These are phyloP conservation scores for Solanum okadae DNA, from an alignment of 257 asterid species.

Conservation along the genomic window DNA sequence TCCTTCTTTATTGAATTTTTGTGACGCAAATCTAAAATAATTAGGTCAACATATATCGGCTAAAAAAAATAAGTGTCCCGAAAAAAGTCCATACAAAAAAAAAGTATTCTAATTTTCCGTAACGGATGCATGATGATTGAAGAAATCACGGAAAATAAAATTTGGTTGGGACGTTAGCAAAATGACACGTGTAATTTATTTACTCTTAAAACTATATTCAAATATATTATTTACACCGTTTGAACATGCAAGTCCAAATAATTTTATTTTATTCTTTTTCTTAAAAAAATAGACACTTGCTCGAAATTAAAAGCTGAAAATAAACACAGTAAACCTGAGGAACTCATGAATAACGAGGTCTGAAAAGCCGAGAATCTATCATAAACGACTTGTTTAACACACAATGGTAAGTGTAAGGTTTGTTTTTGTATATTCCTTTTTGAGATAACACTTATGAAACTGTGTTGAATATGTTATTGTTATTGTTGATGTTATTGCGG, in stretches of 20 bases:
- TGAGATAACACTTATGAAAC: too few species aligned
- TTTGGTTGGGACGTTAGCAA: neutral
- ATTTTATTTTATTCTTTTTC: neutral
- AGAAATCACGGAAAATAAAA: neutral
- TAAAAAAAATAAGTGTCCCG: too few species aligned
- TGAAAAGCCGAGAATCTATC: neutral
- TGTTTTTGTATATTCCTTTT: neutral
- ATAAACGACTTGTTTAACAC: fast-evolving
- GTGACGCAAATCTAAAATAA: neutral
- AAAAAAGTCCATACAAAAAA: too few species aligned
- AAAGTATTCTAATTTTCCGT: neutral
- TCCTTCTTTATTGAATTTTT: neutral
- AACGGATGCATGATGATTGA: neutral
- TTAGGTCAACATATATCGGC: neutral
- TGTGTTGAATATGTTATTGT: neutral
- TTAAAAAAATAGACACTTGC: too few species aligned
- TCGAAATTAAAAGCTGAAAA: too few species aligned
- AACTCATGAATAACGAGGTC: neutral
- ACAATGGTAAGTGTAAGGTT: neutral
- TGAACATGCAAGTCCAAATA: neutral
- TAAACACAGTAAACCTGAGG: neutral
- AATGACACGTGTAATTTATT: neutral
- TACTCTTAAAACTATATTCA: neutral
- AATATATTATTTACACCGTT: neutral
- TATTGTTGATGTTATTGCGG: neutral